phyloP scores from a whole-genome alignment of 352 stramenopile genomes.

The Pythium coloratum region DNA sequence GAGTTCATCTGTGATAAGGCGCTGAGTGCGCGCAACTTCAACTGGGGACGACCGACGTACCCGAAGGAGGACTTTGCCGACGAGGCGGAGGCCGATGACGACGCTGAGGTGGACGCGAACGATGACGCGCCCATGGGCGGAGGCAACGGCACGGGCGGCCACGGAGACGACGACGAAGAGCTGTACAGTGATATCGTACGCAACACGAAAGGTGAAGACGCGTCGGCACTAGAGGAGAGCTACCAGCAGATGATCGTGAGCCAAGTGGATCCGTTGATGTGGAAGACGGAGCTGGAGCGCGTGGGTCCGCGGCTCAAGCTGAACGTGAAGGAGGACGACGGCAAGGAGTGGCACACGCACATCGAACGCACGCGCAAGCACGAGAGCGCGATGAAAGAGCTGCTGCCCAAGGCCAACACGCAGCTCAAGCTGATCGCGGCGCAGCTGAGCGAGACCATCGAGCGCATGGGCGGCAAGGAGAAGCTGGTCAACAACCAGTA shows the following conservation, averaged over 20 bases:
- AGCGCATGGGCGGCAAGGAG: constrained; percentile 69
- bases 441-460: constrained; percentile 58
- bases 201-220: constrained; percentile 40
- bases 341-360: constrained; percentile 81
- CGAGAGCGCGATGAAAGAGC: constrained; percentile 57
- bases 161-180: constrained; percentile 51
- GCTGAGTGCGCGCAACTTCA: constrained; percentile 58
- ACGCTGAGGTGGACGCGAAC: constrained; percentile 38
- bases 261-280: constrained; percentile 74
- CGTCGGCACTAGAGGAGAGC: constrained; percentile 60
- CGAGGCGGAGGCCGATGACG: constrained; percentile 72
- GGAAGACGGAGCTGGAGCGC: constrained; percentile 85
- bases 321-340: constrained; percentile 49
- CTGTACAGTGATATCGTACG: constrained; percentile 63
- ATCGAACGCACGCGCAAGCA: constrained; percentile 79
- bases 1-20: constrained; percentile 87
- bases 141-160: constrained; percentile 1
- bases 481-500: constrained; percentile 85
- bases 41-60: constrained; percentile 68
- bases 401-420: constrained; percentile 53
- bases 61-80: constrained; percentile 81
- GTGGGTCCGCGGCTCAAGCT: constrained; percentile 75
- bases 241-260: constrained; percentile 87
- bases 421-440: constrained; percentile 62
- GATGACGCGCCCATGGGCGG: constrained; percentile 25